Evolutionary conservation across 2,329 filamentous ascomycete genomes (phyloP).

Genomic region (Cadophora luteo-olivacea): DNA sequence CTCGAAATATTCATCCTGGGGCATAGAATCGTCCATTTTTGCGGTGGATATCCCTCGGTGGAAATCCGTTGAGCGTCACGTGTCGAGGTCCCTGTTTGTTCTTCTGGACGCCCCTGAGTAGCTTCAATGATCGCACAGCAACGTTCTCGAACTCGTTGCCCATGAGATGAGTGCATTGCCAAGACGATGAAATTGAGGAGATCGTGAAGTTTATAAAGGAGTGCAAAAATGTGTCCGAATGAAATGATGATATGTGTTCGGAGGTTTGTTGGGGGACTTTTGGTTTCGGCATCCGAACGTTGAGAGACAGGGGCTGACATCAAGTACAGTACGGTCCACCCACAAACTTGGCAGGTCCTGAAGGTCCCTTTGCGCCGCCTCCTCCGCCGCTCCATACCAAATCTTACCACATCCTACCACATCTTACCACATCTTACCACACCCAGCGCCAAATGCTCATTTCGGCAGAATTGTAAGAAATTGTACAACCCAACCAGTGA

Average conservation of each 20-base stretch:
- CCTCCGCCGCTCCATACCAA: neutral
- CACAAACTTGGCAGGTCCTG: neutral
- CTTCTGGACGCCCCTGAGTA: neutral
- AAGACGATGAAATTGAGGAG: neutral
- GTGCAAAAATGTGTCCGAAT: neutral
- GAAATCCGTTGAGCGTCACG: constrained; percentile 19
- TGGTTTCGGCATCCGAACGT: constrained; percentile 16
- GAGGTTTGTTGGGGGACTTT: constrained; percentile 14
- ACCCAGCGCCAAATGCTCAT: neutral
- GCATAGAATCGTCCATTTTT: constrained; percentile 27
- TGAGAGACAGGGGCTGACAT: constrained; percentile 1
- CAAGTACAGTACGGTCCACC: neutral
- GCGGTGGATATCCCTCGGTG: neutral
- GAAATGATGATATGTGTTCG: constrained; percentile 3
- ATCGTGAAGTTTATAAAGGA: constrained; percentile 1
- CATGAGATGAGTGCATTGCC: constrained; percentile 6
- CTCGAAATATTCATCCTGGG: constrained; percentile 35
- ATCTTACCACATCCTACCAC: too few species aligned
- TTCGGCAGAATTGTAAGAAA: neutral
- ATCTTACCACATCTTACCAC: neutral
- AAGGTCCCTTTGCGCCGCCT: constrained; percentile 5
- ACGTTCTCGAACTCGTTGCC: neutral
- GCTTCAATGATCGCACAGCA: constrained; percentile 4
- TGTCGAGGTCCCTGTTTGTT: constrained; percentile 2
- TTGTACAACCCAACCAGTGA: neutral